Evolutionary conservation across 1,284 basidiomycete genomes (phyloP), one percentile per base, ranked within the genome.

Genomic region (Heterobasidion irregulare): DNA sequence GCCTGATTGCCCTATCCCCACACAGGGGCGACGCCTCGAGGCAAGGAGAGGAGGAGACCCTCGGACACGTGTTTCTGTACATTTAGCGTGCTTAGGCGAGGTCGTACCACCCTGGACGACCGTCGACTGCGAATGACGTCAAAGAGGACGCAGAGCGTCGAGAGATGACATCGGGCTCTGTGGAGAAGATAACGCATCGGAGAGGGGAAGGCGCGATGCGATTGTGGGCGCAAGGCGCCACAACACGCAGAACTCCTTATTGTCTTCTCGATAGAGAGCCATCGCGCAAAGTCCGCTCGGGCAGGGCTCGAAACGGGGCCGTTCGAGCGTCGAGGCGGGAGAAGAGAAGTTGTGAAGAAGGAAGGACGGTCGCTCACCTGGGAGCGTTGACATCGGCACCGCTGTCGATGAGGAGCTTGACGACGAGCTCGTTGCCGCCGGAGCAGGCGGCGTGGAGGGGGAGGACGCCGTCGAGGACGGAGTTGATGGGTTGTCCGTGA

Each of bases 311-410:
- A 26, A 26, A 26, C 26, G 26, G 26, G 26, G 26, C 26, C 26
- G 26, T 26, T 26, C 26, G 26, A 26, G 26, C 26, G 26, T 26
- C 26, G 26, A 26, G 26, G 26, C 26, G 26, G 26, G 5, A 26
- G 26, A 26, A 26, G 26, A 5, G 26, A 26, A 26, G 26, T 5
- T 5, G 26, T 2, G 26, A 26, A 26, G 26, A 26, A 2, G n/a
- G 26, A 26, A 26, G 26, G 26, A 5, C 26, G 26, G 26, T 26
- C 26, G 26, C 65, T 67, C 54, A 87, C 87, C 88, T 77, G 59
- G 90, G 86, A 8, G 92, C 92, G 70, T 97, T 96, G 46, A 96
- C 93, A 67, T 98, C 94, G 19, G 94, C 94, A 16, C 94, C 94
- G 57, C 84, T 75, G 60, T 95, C 91, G 63, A 98, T 89, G 56